Evolutionary conservation across 345 rosid genomes (phyloP).

Genomic region (Boechera divaricarpa): DNA sequence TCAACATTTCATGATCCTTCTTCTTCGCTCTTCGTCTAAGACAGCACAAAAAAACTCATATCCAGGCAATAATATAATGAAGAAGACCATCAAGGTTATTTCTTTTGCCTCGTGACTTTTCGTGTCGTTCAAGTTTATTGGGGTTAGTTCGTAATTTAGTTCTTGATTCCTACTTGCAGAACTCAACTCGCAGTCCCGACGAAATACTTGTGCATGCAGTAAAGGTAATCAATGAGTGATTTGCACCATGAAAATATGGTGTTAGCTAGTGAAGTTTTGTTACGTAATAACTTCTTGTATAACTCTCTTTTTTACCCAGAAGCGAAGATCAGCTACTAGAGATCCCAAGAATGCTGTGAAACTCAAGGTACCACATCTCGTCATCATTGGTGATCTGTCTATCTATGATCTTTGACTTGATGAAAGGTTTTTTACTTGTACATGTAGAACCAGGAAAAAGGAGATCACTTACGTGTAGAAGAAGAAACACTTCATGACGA

Average conservation of each 20-base stretch:
- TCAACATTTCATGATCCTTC: neutral
- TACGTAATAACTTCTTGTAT: neutral
- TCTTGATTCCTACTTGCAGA: slow-evolving; percentile 23
- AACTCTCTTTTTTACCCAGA: slow-evolving; percentile 20
- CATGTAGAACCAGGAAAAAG: slow-evolving; percentile 23
- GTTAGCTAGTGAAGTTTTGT: neutral
- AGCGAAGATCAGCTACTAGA: slow-evolving; percentile 27
- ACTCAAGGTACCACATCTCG: slow-evolving; percentile 3
- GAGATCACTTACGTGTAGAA: slow-evolving; percentile 6
- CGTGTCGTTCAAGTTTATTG: slow-evolving; percentile 3
- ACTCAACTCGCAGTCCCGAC: slow-evolving; percentile 23
- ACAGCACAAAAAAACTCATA: neutral
- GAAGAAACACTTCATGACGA: slow-evolving; percentile 31
- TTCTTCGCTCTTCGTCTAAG: neutral
- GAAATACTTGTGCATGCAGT: slow-evolving; percentile 23
- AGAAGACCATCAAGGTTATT: slow-evolving; percentile 29
- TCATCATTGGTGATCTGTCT: neutral
- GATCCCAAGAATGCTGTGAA: slow-evolving; percentile 20
- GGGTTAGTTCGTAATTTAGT: neutral
- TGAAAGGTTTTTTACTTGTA: neutral
- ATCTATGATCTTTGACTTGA: neutral
- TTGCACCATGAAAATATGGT: neutral
- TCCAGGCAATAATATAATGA: slow-evolving; percentile 25
- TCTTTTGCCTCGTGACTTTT: neutral
- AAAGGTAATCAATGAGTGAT: slow-evolving; percentile 21